phyloP scores from a whole-genome alignment of 257 asterid genomes.

The Przewalskia tangutica region DNA sequence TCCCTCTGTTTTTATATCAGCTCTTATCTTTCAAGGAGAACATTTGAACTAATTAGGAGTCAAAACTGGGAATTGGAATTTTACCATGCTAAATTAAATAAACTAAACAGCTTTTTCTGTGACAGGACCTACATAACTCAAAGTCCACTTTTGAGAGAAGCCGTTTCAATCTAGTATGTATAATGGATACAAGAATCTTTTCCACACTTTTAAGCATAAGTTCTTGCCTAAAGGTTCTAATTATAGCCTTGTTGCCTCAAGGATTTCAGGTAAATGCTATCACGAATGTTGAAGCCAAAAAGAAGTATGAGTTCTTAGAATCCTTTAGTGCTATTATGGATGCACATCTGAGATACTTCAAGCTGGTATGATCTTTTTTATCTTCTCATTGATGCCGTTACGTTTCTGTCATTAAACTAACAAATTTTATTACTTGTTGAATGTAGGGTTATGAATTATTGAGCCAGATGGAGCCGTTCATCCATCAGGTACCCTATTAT shows the following conservation, averaged over 20 bases:
- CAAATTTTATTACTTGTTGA: slow-evolving; percentile 9
- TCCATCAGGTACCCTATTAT: slow-evolving; percentile 67
- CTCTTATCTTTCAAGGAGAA: background rate
- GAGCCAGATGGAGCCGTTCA: slow-evolving; percentile 86
- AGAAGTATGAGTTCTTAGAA: slow-evolving; percentile 89
- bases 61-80: background rate
- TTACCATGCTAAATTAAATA: background rate
- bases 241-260: slow-evolving; percentile 29
- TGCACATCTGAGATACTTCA: slow-evolving; percentile 88
- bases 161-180: slow-evolving; percentile 83
- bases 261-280: slow-evolving; percentile 86
- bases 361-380: slow-evolving; percentile 49
- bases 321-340: slow-evolving; percentile 98
- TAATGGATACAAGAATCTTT: slow-evolving; percentile 15
- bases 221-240: slow-evolving; percentile 2
- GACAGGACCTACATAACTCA: slow-evolving; percentile 89
- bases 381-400: slow-evolving; percentile 9
- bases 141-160: slow-evolving; percentile 92
- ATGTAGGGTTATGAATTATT: slow-evolving; percentile 75
- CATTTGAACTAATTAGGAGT: background rate
- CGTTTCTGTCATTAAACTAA: slow-evolving; percentile 12
- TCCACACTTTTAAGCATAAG: background rate
- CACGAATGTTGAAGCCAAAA: slow-evolving; percentile 77
- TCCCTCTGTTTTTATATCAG: background rate
- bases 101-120: slow-evolving; percentile 18